A percentile compares a stretch with the other conserved stretches of the same genome.
phyloP scores from a whole-genome alignment of 2,329 filamentous ascomycete genomes.

The Xylaria sp. region DNA sequence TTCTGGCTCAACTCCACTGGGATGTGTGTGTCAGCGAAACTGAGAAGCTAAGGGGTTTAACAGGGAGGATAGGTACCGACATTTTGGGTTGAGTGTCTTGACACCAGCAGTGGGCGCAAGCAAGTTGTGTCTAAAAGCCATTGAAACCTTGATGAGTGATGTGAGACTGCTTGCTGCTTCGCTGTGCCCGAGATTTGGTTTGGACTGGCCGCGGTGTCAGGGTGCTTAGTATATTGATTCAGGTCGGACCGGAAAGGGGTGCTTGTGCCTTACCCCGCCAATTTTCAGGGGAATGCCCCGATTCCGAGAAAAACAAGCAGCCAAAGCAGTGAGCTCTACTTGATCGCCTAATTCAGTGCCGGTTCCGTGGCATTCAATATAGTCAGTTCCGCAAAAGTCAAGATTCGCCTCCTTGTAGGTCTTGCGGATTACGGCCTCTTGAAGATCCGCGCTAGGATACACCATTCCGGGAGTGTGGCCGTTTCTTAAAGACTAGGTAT shows the following conservation, averaged over 20 bases:
- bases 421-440: neutral
- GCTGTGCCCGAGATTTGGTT: conserved; percentile 16
- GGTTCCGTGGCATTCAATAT: neutral
- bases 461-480: neutral
- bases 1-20: no score
- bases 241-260: no score
- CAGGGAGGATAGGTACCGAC: neutral
- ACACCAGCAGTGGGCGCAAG: neutral
- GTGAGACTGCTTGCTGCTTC: conserved; percentile 14
- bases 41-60: no score
- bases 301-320: no score
- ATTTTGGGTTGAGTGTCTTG: neutral
- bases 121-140: neutral
- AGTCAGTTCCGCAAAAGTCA: neutral
- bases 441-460: neutral
- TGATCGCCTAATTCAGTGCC: neutral
- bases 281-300: conserved; percentile 1
- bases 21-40: no score
- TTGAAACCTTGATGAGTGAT: conserved; percentile 9
- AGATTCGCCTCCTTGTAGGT: neutral
- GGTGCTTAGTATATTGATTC: no score
- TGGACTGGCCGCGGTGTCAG: neutral
- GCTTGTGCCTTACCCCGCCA: neutral
- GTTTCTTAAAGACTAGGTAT: neutral
- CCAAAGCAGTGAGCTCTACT: conserved; percentile 5